Conservation (phyloP, 108 stramenopile species). For the Fragilaria radians region DNA sequence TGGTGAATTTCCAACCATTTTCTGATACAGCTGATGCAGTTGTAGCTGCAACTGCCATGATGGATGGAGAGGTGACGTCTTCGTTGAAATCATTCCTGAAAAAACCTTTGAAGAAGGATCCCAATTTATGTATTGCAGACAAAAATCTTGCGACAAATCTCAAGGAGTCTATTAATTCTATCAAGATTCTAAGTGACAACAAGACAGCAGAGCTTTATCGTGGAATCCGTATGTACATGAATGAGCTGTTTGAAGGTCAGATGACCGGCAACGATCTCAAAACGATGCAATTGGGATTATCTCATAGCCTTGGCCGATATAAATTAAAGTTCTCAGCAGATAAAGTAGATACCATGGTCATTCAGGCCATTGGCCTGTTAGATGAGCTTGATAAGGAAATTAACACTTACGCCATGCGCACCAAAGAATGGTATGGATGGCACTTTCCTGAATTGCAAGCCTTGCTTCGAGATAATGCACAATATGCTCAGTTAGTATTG, state of each 20-base stretch:
- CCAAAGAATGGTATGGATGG: conserved; percentile 99
- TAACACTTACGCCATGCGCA: conserved; percentile 99
- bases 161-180: conserved; percentile 69
- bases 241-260: conserved; percentile 77
- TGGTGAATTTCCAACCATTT: conserved; percentile 94
- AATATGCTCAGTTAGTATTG: conserved; percentile 93
- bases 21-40: conserved; percentile 97
- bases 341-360: conserved; percentile 99
- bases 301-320: conserved; percentile 95
- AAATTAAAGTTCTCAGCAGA: conserved; percentile 99
- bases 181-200: conserved; percentile 45
- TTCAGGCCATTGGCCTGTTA: conserved; percentile 99
- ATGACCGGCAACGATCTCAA: conserved; percentile 52
- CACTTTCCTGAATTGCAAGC: conserved; percentile 98
- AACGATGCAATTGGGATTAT: conserved; percentile 95
- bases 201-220: conserved; percentile 94
- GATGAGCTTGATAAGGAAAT: conserved; percentile 99
- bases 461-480: conserved; percentile 94
- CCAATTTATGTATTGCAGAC: conserved; percentile 92
- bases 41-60: conserved; percentile 84
- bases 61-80: conserved; percentile 94
- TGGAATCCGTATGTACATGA: conserved; percentile 89
- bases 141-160: conserved; percentile 81
- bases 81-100: conserved; percentile 94
- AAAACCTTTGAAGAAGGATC: conserved; percentile 90